These are phyloP conservation scores for Scheffersomyces cryptocercus DNA, from an alignment of 1,139 yeast genomes.

Conservation along the genomic window DNA sequence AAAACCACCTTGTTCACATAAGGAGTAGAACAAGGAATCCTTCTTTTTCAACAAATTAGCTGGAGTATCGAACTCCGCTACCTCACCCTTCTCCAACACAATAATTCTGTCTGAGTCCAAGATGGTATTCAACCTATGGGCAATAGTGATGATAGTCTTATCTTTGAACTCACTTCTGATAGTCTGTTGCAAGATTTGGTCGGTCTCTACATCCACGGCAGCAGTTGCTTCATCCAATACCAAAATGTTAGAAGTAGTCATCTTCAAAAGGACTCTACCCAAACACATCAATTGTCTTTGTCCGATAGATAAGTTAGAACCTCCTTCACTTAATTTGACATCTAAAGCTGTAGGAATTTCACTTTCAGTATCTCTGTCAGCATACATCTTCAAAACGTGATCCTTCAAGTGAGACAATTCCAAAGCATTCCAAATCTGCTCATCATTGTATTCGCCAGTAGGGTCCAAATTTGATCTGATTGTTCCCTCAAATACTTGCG, in stretches of 20 bases:
- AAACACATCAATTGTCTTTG: conserved; percentile 91
- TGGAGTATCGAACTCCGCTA: conserved; percentile 88
- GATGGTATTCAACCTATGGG: conserved; percentile 91
- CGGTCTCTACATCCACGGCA: conserved; percentile 96
- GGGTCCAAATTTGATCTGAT: conserved; percentile 91
- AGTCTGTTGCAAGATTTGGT: conserved; percentile 80
- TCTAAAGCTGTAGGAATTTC: conserved; percentile 52
- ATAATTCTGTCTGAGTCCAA: conserved; percentile 88
- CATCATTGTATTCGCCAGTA: conserved; percentile 64
- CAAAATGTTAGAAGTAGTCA: conserved; percentile 63
- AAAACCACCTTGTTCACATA: conserved; percentile 71
- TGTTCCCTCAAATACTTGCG: conserved; percentile 94
- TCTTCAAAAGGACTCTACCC: conserved; percentile 79
- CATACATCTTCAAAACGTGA: conserved; percentile 65
- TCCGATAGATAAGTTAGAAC: conserved; percentile 85
- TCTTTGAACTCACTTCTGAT: conserved; percentile 83
- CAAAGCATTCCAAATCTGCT: conserved; percentile 81
- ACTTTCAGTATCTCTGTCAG: conserved; percentile 28
- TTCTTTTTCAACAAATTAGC: conserved; percentile 61
- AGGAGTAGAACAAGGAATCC: conserved; percentile 72
- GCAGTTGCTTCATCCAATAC: conserved; percentile 97
- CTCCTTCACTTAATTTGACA: conserved; percentile 75
- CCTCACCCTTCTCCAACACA: conserved; percentile 81
- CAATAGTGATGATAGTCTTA: conserved; percentile 90
- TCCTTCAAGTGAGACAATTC: conserved; percentile 81